Evolutionary conservation across 352 stramenopile species (phyloP), one percentile per base, ranked within the genome.

Genomic region (Phytophthora chlamydospora): DNA sequence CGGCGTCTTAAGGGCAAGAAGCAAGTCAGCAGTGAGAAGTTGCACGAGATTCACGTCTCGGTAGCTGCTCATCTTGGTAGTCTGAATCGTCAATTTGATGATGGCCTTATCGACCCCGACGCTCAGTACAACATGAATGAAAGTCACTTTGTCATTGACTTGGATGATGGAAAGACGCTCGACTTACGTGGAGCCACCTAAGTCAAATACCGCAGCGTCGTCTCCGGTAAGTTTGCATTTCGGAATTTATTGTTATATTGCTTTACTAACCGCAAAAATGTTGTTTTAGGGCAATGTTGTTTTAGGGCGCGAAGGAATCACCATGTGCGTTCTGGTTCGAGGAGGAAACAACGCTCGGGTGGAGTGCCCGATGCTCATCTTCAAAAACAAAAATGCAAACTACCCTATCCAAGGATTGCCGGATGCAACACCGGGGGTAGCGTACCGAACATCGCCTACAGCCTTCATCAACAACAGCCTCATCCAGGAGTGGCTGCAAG

Each of bases 281-380:
- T 21, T 43, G 3, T 43, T 43, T 24, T 21, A 24, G 38, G 38
- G 14, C 38, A 16, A 34, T 13, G 24, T 21, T 36, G 24, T 49
- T 8, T 49, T 56, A 58, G 57, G 19, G 31, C 56, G 40, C 19
- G 47, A 65, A 29, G 57, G 57, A 4, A 65, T 65, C 9, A 64
- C 56, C 0, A 64, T 64, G 46, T 57, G 17, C 21, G 46, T 64
- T 6, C n/a, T 64, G 13, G 4, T 58, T 33, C 29, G 29, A 17
- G 55, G 41, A 4, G 41, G 32, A 1, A 13, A 2, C 4, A n/a
- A 58, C n/a, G 31, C 47, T 12, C 29, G 10, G 21, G 4, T 58
- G 1, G 3, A 58, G 1, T 58, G 40, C 6, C 47, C 46, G 9
- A 53, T 48, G 31, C 16, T 58, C 13, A 65, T 58, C 10, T 54